Evolutionary conservation across 2,329 filamentous ascomycete species (phyloP), one percentile per base, ranked within the genome.

Genomic region (Cryphonectria radicalis): DNA sequence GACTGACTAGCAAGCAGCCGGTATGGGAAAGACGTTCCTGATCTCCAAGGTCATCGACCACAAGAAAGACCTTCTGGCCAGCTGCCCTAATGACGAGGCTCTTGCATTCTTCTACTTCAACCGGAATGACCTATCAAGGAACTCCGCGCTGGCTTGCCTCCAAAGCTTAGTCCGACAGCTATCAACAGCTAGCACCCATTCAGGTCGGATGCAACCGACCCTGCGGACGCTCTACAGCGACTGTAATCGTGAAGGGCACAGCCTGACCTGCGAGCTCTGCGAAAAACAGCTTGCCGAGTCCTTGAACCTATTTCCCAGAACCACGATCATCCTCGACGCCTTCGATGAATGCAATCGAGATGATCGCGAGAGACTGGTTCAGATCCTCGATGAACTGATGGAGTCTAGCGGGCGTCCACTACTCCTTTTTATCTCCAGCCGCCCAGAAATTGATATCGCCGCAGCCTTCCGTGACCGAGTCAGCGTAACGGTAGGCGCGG

Each of bases 61-160:
- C 42, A 22, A 72, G 35, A 63, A 69, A n/a, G 42, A 28, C 64
- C 63, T 55, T 5, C 35, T 72, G 14, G 55, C 40, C 42, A 60
- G 60, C 5, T 59, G 37, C 35, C 35, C 65, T 10, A 64, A 68
- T 42, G 43, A 73, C 3, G 77, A 79, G 62, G 74, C 73, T 1
- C 73, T 81, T 63, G 79, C 78, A 19, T 80, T 77, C 70, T 81
- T 81, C 72, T 81, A 81, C 74, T 80, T 78, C 74, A 78, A 79
- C 57, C 75, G 77, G 22, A 77, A 78, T 70, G 76, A 77, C 55
- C 66, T 68, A 13, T 67, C 73, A 7, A 76, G 77, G 11, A 72
- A 74, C 55, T 69, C 80, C 19, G 76, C 80, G 8, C 68, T 76
- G 1, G 74, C 73, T 1, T 75, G 81, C n/a, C 73, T 82, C 3